These are phyloP conservation scores for Pichia cephalocereana DNA, from an alignment of 805 yeast species.

Conservation along the genomic window DNA sequence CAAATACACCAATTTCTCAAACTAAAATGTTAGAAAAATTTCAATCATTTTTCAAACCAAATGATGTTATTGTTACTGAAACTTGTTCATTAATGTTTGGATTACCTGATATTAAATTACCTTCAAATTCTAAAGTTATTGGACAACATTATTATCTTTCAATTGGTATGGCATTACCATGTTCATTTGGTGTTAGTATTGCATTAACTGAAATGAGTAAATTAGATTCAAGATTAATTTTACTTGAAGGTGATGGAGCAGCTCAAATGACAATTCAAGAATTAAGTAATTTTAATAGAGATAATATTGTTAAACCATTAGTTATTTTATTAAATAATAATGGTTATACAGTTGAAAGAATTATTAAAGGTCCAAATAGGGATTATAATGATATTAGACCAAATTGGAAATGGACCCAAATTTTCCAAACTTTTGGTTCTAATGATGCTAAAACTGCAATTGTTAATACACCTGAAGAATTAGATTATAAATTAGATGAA, in stretches of 20 bases:
- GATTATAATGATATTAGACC: slow-evolving; percentile 76
- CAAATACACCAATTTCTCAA: slow-evolving; percentile 37
- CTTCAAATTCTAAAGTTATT: slow-evolving; percentile 39
- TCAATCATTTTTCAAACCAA: slow-evolving; percentile 30
- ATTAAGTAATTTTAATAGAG: slow-evolving; percentile 21
- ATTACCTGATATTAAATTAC: slow-evolving; percentile 56
- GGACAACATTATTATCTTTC: slow-evolving; percentile 76
- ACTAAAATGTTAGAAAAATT: slow-evolving; percentile 33
- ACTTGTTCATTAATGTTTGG: slow-evolving; percentile 82
- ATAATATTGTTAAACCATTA: slow-evolving; percentile 59
- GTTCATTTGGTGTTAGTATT: slow-evolving; percentile 71
- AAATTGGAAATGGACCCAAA: slow-evolving; percentile 70
- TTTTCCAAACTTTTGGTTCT: slow-evolving; percentile 60
- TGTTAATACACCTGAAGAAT: slow-evolving; percentile 32
- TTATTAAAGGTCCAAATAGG: slow-evolving; percentile 69
- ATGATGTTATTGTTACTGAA: slow-evolving; percentile 70
- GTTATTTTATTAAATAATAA: slow-evolving; percentile 71
- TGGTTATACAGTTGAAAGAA: slow-evolving; percentile 88
- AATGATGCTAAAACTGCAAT: slow-evolving; percentile 19
- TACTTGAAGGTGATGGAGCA: slow-evolving; percentile 88
- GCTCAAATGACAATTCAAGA: slow-evolving; percentile 95
- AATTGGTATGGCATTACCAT: slow-evolving; percentile 85
- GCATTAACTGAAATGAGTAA: slow-evolving; percentile 52
- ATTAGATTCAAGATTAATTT: slow-evolving; percentile 40
- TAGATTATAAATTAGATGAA: slow-evolving; percentile 28